A percentile compares a stretch with the other conserved stretches of the same genome.
Evolutionary conservation across 2,329 filamentous ascomycete genomes (phyloP).

Genomic region (Epichloe coenophiala): DNA sequence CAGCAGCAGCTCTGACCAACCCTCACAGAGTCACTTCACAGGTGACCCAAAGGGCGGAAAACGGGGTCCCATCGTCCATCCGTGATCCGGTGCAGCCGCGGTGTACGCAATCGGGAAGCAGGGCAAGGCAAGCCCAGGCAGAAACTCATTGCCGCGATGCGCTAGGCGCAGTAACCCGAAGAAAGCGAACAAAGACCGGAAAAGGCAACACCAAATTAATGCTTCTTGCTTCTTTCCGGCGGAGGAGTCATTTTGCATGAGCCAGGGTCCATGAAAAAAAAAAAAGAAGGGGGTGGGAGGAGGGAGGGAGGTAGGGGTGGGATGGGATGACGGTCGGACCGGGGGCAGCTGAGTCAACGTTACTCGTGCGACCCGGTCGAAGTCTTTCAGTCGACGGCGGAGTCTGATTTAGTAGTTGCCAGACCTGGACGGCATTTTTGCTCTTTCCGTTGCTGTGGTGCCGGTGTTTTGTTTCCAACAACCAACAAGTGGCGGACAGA

Average conservation of each 20-base stretch:
- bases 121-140: slow-evolving; percentile 7
- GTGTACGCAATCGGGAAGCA: slow-evolving; percentile 9
- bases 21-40: slow-evolving; percentile 10
- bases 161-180: not conserved
- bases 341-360: too few relatives aligned
- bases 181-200: not conserved
- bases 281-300: not conserved
- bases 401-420: too few relatives aligned
- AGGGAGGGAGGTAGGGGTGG: not conserved
- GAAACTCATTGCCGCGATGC: not conserved
- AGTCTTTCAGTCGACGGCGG: too few relatives aligned
- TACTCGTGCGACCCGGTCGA: too few relatives aligned
- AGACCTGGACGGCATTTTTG: too few relatives aligned
- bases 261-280: not conserved
- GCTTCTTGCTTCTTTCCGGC: not conserved
- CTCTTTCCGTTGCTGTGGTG: too few relatives aligned
- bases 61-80: not conserved
- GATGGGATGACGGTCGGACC: not conserved
- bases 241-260: slow-evolving; percentile 1
- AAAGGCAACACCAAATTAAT: not conserved
- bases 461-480: too few relatives aligned
- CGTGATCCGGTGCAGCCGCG: slow-evolving; percentile 14
- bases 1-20: slow-evolving; percentile 18
- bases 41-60: slow-evolving; percentile 14
- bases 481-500: too few relatives aligned